Percentiles rank a stretch among this genome's conserved stretches.
Evolutionary conservation across 495 filamentous ascomycete species (phyloP).

Genomic region (Trichocladium uniseriatum): DNA sequence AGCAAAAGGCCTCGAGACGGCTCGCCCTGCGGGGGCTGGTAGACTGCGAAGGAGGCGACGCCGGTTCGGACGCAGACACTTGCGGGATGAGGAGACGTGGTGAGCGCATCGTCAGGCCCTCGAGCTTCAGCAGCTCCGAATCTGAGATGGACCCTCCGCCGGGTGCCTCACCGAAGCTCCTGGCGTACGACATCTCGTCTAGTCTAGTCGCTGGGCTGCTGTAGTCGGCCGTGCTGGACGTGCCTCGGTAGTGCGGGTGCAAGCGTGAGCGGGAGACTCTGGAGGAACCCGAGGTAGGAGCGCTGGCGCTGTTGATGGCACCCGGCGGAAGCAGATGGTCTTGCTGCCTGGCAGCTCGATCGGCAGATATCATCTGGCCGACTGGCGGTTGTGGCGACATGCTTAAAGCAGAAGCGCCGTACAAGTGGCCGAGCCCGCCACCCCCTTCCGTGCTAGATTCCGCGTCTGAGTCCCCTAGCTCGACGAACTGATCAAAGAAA

Average conservation of each 20-base stretch:
- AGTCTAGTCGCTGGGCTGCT: slow-evolving; percentile 1
- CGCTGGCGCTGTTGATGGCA: neutral
- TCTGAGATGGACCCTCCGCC: slow-evolving; percentile 36
- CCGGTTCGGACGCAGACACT: slow-evolving; percentile 20
- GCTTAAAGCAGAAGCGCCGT: slow-evolving; percentile 11
- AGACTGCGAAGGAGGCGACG: slow-evolving; percentile 18
- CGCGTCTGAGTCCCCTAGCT: slow-evolving; percentile 25
- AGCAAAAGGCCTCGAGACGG: slow-evolving; percentile 21
- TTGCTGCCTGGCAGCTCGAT: neutral
- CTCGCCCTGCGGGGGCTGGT: slow-evolving; percentile 21
- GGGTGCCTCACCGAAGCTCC: slow-evolving; percentile 8
- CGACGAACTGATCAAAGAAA: slow-evolving; percentile 41
- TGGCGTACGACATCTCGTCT: slow-evolving; percentile 1
- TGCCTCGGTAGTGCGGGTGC: neutral
- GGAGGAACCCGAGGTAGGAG: neutral
- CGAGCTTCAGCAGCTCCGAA: slow-evolving; percentile 38
- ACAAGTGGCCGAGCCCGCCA: slow-evolving; percentile 11
- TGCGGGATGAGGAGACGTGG: slow-evolving; percentile 22
- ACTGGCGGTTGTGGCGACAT: slow-evolving; percentile 14
- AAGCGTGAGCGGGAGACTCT: neutral
- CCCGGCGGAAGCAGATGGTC: neutral
- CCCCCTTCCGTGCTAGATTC: slow-evolving; percentile 10
- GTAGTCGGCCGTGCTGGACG: neutral
- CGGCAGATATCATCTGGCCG: neutral
- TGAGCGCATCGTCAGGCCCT: slow-evolving; percentile 37